Percentiles rank a stretch among this genome's conserved stretches.
Evolutionary conservation across 257 asterid species (phyloP).

Genomic region (Thymus quinquecostatus): DNA sequence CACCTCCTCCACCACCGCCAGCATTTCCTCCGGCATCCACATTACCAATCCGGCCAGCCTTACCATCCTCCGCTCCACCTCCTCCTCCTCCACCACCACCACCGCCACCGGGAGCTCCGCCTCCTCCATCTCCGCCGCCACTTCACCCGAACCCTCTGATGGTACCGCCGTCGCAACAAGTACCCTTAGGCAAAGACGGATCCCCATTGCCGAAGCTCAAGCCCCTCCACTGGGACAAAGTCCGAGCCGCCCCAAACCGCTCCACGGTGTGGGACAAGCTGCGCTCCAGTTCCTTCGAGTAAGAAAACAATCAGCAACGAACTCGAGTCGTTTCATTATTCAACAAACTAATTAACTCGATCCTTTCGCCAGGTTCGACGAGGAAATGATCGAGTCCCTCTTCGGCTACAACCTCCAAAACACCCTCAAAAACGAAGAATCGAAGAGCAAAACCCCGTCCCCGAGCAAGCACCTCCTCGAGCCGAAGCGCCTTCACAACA

Average conservation of each 20-base stretch:
- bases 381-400: constrained; percentile 92
- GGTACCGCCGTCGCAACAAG: constrained; percentile 42
- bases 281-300: constrained; percentile 92
- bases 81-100: constrained; percentile 27
- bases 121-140: constrained; percentile 50
- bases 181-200: constrained; percentile 77
- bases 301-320: constrained; percentile 30
- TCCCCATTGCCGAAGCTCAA: constrained; percentile 77
- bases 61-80: background rate
- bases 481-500: constrained; percentile 91
- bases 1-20: constrained; percentile 6
- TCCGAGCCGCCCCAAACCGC: constrained; percentile 86
- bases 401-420: constrained; percentile 86
- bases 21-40: background rate
- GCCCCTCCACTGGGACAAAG: constrained; percentile 99
- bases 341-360: too few species aligned
- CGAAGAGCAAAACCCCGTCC: constrained; percentile 76
- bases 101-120: constrained; percentile 45
- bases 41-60: too few species aligned
- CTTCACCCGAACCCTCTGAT: constrained; percentile 22
- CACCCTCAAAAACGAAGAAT: constrained; percentile 59
- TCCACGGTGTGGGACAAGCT: constrained; percentile 95
- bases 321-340: too few species aligned
- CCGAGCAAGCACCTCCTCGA: constrained; percentile 93
- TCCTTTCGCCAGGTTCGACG: constrained; percentile 68